phyloP scores from a whole-genome alignment of 352 stramenopile genomes.

The Globisporangium rhizosaccharum region DNA sequence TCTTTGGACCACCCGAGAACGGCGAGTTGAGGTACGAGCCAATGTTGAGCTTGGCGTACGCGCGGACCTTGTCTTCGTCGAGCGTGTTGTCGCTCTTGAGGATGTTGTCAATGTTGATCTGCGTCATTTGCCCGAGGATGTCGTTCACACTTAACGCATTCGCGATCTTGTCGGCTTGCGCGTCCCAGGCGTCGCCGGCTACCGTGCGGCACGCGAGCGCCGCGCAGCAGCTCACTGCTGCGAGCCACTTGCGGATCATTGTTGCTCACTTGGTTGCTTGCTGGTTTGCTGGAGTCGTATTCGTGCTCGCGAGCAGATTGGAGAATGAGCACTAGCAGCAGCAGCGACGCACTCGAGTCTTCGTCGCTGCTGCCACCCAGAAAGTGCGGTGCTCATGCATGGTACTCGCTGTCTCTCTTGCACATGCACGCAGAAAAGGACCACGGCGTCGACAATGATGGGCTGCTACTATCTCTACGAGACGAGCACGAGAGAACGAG shows the following conservation, averaged over 20 bases:
- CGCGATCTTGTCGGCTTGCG: conserved; percentile 46
- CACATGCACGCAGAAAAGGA: too few relatives aligned
- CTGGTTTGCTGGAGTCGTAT: neutral
- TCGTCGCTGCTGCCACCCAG: too few relatives aligned
- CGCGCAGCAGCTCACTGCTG: conserved; percentile 22
- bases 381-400: too few relatives aligned
- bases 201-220: conserved; percentile 19
- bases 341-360: too few relatives aligned
- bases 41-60: conserved; percentile 77
- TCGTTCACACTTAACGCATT: conserved; percentile 46
- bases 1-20: conserved; percentile 22
- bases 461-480: too few relatives aligned
- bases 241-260: conserved; percentile 22
- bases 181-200: conserved; percentile 24
- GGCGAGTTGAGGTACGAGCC: conserved; percentile 89
- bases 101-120: conserved; percentile 72
- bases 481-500: too few relatives aligned
- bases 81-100: conserved; percentile 35
- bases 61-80: conserved; percentile 36
- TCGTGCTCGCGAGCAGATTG: conserved; percentile 6
- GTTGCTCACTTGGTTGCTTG: neutral
- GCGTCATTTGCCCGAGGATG: conserved; percentile 79
- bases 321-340: conserved; percentile 2
- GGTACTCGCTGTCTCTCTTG: too few relatives aligned
- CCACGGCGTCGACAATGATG: too few relatives aligned